Conservation (phyloP, 768 basidiomycete species). For the Gyrodon lividus region DNA sequence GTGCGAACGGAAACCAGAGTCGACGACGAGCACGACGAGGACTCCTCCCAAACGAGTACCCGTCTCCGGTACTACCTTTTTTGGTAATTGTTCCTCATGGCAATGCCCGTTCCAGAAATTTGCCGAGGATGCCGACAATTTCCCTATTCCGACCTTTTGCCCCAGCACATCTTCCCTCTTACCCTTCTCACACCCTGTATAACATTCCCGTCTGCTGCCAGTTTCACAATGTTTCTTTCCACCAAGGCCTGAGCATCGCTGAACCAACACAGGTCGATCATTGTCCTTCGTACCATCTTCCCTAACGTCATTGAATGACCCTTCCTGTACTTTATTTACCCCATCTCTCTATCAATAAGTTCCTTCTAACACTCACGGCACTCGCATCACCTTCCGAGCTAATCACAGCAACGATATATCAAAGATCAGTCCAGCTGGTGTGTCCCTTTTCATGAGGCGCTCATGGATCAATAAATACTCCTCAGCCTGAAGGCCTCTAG, state of each 20-base stretch:
- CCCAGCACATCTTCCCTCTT: no score
- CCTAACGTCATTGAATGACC: neutral
- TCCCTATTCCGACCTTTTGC: no score
- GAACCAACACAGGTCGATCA: neutral
- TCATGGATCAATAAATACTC: no score
- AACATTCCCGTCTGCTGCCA: no score
- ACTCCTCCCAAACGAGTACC: neutral
- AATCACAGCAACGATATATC: neutral
- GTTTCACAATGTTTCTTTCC: neutral
- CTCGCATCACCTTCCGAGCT: neutral
- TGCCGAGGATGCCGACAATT: no score
- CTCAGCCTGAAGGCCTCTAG: no score
- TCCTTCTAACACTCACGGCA: neutral
- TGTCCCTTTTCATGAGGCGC: no score
- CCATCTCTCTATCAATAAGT: neutral
- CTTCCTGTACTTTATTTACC: neutral
- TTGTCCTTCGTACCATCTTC: no score
- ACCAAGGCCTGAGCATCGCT: neutral
- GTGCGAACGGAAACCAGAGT: constrained; percentile 10
- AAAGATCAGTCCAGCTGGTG: no score
- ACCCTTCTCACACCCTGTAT: no score
- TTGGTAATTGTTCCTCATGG: neutral
- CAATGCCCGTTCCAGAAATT: no score
- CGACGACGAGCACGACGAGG: neutral
- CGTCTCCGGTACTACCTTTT: neutral